Base-by-base conservation (phyloP, 2,329 filamentous ascomycete genomes). In the Ophiostoma ulmi region DNA sequence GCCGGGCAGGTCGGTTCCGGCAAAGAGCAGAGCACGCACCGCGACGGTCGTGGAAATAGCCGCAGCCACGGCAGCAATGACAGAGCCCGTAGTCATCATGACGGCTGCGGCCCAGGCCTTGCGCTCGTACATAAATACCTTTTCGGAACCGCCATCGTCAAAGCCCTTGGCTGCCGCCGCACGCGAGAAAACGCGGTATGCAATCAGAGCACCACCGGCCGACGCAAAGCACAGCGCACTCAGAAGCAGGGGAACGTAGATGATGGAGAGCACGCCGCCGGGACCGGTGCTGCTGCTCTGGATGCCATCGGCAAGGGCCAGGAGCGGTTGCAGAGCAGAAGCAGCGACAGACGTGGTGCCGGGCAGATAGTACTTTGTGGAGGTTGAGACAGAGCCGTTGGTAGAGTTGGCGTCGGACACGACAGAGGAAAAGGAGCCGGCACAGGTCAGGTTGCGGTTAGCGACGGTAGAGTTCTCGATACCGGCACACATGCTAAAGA, bases 401-500 rank as follows among this genome's bases (percentile, higher is more conserved):
- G 69, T 68, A 36, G 67, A 52, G 2, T 69, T 26, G 67, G 65
- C 69, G n/a, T 67, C 14, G 14, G 65, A 41, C 20, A 67, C 39
- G 38, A 48, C 36, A 5, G 65, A 41, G 64, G 70, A 71, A 20
- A 74, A 5, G n/a, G 73, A 73, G 70, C 70, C 70, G 14, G 70
- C 68, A 14, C 72, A 74, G n/a, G 73, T 71, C 35, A 74, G 70
- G 61, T 73, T 72, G 70, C 38, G 48, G 22, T 22, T 67, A 14
- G 36, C 7, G 38, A 26, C 38, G 14, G 38, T 44, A 1, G 38
- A 10, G 10, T 39, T 44, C n/a, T 67, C 61, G 44, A 52, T 48
- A 38, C 72, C 72, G 52, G 74, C 73, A 22, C 74, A 75, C 26
- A 74, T 67, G 48, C 74, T 52, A 14, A 75, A 73, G 36, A 74